Evolutionary conservation across 768 basidiomycete species (phyloP).

Genomic region (Lactarius evosmus): DNA sequence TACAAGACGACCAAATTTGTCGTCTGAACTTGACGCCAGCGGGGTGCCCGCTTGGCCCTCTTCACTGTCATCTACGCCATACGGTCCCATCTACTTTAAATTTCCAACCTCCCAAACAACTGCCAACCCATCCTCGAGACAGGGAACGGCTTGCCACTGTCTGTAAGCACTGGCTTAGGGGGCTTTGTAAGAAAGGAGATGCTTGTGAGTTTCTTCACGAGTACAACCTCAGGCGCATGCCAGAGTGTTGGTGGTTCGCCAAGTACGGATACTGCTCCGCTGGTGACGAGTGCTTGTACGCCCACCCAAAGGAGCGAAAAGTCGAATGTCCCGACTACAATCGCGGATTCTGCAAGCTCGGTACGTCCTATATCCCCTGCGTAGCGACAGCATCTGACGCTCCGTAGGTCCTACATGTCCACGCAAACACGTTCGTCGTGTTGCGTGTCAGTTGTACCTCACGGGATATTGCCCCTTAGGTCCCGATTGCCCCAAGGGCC

Average conservation of each 20-base stretch:
- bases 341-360: constrained; percentile 91
- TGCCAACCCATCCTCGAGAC: constrained; percentile 80
- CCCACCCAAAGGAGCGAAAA: constrained; percentile 87
- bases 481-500: constrained; percentile 80
- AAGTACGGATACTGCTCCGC: constrained; percentile 97
- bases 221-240: constrained; percentile 97
- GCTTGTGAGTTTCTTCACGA: constrained; percentile 99
- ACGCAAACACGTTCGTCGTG: constrained; percentile 87
- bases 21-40: constrained; percentile 73
- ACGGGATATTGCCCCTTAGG: constrained; percentile 93
- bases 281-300: constrained; percentile 96
- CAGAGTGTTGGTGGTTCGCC: constrained; percentile 98
- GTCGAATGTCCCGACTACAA: constrained; percentile 95
- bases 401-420: constrained; percentile 77
- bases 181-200: constrained; percentile 97
- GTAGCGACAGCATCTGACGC: constrained; percentile 17
- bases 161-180: constrained; percentile 98
- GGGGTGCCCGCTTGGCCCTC: constrained; percentile 88
- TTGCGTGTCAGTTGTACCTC: constrained; percentile 86
- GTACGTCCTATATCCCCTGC: constrained; percentile 43
- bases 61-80: constrained; percentile 89
- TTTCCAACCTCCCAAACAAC: constrained; percentile 82
- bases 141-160: constrained; percentile 85
- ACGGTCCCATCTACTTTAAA: constrained; percentile 85
- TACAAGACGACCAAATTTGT: constrained; percentile 90